Conservation (phyloP, 768 basidiomycete species). For the Lactarius psammicola region DNA sequence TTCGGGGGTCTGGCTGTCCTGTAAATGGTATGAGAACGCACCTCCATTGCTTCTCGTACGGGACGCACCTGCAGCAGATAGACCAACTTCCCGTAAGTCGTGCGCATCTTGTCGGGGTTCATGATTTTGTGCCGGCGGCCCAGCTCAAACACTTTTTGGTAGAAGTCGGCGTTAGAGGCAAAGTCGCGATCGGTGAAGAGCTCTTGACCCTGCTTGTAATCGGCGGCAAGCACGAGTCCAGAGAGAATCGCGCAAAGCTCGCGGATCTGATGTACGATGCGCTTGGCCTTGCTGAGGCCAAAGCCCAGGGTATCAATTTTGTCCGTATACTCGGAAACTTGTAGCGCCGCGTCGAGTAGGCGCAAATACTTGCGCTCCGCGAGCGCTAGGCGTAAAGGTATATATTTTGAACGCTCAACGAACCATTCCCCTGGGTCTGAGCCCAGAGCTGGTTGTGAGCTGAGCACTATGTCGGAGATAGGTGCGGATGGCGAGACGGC, state of each 20-base stretch:
- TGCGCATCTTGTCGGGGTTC: conserved; percentile 91
- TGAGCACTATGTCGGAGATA: conserved; percentile 41
- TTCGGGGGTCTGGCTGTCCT: conserved; percentile 85
- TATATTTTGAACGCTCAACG: conserved; percentile 75
- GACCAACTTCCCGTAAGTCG: conserved; percentile 83
- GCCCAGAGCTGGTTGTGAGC: conserved; percentile 59
- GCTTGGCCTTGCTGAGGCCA: conserved; percentile 77
- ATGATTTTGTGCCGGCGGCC: conserved; percentile 86
- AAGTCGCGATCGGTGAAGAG: conserved; percentile 82
- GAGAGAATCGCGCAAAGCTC: conserved; percentile 88
- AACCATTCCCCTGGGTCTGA: conserved; percentile 79
- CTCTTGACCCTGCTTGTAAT: conserved; percentile 88
- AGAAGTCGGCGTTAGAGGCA: conserved; percentile 74
- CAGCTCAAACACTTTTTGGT: conserved; percentile 76
- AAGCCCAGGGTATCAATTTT: conserved; percentile 83
- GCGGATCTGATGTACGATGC: conserved; percentile 82
- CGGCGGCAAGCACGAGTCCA: conserved; percentile 75
- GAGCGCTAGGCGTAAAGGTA: conserved; percentile 74
- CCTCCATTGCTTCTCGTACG: neutral
- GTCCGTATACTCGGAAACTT: conserved; percentile 87
- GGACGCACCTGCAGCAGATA: conserved; percentile 71
- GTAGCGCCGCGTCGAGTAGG: conserved; percentile 79
- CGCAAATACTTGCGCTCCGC: conserved; percentile 81
- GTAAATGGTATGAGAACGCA: conserved; percentile 25
- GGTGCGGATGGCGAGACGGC: conserved; percentile 26